These are phyloP conservation scores for Rhodomyrtus tomentosa DNA, from an alignment of 345 rosid genomes.

Conservation along the genomic window DNA sequence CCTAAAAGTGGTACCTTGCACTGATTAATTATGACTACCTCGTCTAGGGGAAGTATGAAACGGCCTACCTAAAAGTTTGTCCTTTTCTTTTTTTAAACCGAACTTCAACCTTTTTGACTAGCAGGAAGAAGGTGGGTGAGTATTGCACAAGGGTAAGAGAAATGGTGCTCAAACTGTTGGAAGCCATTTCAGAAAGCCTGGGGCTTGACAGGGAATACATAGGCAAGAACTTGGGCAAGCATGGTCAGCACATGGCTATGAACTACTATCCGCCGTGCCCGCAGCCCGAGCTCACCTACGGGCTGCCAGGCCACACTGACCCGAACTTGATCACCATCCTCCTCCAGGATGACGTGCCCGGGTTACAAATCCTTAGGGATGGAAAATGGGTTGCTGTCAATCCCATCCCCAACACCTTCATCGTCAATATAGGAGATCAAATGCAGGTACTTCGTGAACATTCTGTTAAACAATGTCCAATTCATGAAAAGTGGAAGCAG, in stretches of 20 bases:
- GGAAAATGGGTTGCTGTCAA: slow-evolving; percentile 60
- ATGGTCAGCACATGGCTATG: slow-evolving; percentile 84
- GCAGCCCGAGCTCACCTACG: slow-evolving; percentile 62
- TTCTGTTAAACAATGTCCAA: neutral
- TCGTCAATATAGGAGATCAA: slow-evolving; percentile 69
- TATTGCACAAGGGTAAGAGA: slow-evolving; percentile 43
- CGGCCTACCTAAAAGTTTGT: too few relatives aligned
- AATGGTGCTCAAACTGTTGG: slow-evolving; percentile 36
- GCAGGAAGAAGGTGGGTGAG: slow-evolving; percentile 41
- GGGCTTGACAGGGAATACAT: slow-evolving; percentile 42
- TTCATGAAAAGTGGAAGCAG: neutral
- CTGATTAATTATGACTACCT: too few relatives aligned
- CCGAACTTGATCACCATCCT: slow-evolving; percentile 57
- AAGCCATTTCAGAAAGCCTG: slow-evolving; percentile 71
- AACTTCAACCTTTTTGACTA: neutral
- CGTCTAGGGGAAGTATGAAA: too few relatives aligned
- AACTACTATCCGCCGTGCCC: slow-evolving; percentile 88
- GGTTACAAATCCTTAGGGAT: slow-evolving; percentile 50
- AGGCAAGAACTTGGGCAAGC: slow-evolving; percentile 19
- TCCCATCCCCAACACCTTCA: slow-evolving; percentile 53
- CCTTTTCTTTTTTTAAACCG: too few relatives aligned
- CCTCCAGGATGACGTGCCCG: slow-evolving; percentile 66
- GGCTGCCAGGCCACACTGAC: slow-evolving; percentile 71
- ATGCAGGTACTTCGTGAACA: slow-evolving; percentile 31
- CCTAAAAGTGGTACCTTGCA: too few relatives aligned